phyloP scores from a whole-genome alignment of 2,329 filamentous ascomycete species.

The Tolypocladium guangdongense region DNA sequence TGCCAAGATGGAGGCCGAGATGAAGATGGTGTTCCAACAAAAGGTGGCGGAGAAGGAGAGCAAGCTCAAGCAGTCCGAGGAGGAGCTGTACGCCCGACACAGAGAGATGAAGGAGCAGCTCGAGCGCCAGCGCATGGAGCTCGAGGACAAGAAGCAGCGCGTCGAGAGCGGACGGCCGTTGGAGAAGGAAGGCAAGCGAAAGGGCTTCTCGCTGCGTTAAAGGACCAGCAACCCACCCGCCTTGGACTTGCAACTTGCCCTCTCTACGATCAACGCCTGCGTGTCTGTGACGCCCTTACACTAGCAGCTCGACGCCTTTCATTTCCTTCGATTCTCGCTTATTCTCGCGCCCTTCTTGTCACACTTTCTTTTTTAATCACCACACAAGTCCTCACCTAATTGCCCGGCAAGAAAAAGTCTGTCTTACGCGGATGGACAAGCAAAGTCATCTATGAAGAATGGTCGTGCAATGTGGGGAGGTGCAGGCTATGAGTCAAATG shows the following conservation, averaged over 20 bases:
- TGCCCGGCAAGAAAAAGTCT: conserved; percentile 22
- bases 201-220: conserved; percentile 98
- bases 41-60: conserved; percentile 99
- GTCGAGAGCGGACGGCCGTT: conserved; percentile 91
- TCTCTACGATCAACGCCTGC: conserved; percentile 43
- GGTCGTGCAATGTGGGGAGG: conserved; percentile 20
- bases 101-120: conserved; percentile 99
- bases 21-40: conserved; percentile 99
- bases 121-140: conserved; percentile 83
- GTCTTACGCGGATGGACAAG: conserved; percentile 17
- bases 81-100: conserved; percentile 95
- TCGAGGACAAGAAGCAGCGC: conserved; percentile 96
- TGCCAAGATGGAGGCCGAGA: conserved; percentile 99
- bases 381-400: conserved; percentile 23
- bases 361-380: conserved; percentile 24
- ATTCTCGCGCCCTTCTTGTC: conserved; percentile 23
- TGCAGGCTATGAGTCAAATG: not conserved
- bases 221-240: conserved; percentile 9
- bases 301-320: conserved; percentile 46
- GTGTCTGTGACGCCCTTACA: conserved; percentile 48
- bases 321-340: conserved; percentile 34
- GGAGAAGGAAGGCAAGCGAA: conserved; percentile 97
- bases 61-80: conserved; percentile 98
- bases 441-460: conserved; percentile 25
- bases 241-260: conserved; percentile 11